Evolutionary conservation across 164 flowering plant species (phyloP).

Genomic region (Stephania cephalantha): DNA sequence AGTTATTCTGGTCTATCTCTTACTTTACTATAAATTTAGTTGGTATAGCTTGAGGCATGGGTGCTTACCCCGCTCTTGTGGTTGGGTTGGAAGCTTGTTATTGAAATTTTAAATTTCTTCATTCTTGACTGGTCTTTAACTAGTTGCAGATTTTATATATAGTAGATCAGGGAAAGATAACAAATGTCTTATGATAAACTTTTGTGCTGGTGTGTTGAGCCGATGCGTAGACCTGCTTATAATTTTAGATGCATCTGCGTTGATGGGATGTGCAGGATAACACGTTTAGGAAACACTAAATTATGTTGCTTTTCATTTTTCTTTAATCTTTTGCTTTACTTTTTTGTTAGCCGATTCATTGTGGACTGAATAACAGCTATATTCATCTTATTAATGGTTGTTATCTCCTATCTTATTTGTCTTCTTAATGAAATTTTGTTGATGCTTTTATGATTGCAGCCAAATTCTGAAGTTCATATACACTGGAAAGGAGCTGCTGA

Average conservation of each 20-base stretch:
- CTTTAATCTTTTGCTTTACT: too few species aligned
- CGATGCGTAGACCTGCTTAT: too few species aligned
- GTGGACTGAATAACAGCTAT: neutral
- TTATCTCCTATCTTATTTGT: neutral
- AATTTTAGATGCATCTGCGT: too few species aligned
- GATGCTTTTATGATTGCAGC: constrained; percentile 31
- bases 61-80: neutral
- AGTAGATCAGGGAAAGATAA: neutral
- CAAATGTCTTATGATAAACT: too few species aligned
- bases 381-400: neutral
- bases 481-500: constrained; percentile 99
- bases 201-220: too few species aligned
- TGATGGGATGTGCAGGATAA: too few species aligned
- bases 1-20: neutral
- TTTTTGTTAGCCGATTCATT: neutral
- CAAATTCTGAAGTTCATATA: constrained; percentile 60
- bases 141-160: neutral
- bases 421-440: neutral
- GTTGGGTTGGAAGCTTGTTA: neutral
- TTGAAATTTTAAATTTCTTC: neutral
- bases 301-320: too few species aligned
- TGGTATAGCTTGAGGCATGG: neutral
- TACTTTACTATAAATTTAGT: neutral
- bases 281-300: too few species aligned
- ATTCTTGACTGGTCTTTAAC: neutral